phyloP scores from a whole-genome alignment of 345 rosid species.

The Lumnitzera littorea region DNA sequence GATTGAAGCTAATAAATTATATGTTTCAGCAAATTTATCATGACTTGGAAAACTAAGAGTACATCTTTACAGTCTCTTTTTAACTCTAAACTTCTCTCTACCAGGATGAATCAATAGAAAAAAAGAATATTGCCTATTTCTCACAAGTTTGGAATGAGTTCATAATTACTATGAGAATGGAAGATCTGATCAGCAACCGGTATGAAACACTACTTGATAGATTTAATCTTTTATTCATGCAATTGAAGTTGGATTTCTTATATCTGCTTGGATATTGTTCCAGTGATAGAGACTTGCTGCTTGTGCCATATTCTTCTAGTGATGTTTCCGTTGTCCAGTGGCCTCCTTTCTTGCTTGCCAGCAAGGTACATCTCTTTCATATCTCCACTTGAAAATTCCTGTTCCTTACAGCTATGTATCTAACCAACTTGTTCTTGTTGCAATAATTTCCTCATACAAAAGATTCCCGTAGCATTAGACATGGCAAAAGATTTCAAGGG shows the following conservation, averaged over 20 bases:
- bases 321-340: conserved; percentile 75
- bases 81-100: conserved; percentile 15
- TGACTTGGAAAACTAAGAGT: too few relatives aligned
- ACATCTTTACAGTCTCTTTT: neutral
- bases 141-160: conserved; percentile 89
- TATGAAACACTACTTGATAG: conserved; percentile 23
- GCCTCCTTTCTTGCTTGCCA: conserved; percentile 98
- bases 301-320: conserved; percentile 68
- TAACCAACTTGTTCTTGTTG: neutral
- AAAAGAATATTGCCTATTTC: conserved; percentile 57
- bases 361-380: conserved; percentile 52
- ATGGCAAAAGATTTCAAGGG: conserved; percentile 96
- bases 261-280: conserved; percentile 15
- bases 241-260: conserved; percentile 8
- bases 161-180: conserved; percentile 68
- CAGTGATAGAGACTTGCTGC: conserved; percentile 86
- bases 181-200: conserved; percentile 85
- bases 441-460: neutral
- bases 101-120: conserved; percentile 48
- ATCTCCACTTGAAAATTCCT: conserved; percentile 12
- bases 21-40: too few relatives aligned
- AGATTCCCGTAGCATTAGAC: conserved; percentile 98
- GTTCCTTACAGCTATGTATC: neutral
- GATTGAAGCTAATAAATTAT: too few relatives aligned
- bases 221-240: conserved; percentile 11